Percentiles rank a stretch among this genome's conserved stretches.
phyloP scores from a whole-genome alignment of 495 filamentous ascomycete genomes.

The Lasiosphaeria miniovina region DNA sequence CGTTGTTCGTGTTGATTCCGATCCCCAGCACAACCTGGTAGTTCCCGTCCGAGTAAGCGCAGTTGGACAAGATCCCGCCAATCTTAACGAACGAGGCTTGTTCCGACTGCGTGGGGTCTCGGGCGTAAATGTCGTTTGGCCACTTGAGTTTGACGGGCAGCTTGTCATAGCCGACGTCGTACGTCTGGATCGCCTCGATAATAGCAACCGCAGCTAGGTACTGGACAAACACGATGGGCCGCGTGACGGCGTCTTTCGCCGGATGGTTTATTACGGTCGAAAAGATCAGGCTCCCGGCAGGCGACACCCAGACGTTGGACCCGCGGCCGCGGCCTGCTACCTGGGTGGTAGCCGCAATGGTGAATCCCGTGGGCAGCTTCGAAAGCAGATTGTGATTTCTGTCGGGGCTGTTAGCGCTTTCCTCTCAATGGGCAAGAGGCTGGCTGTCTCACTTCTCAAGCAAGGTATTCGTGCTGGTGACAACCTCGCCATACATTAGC shows the following conservation, averaged over 20 bases:
- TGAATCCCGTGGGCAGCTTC: conserved; percentile 76
- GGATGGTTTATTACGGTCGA: conserved; percentile 82
- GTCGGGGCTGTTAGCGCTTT: conserved; percentile 8
- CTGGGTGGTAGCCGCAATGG: conserved; percentile 87
- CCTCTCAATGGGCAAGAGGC: background rate
- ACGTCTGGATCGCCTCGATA: conserved; percentile 77
- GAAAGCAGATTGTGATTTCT: conserved; percentile 77
- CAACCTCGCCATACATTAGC: conserved; percentile 84
- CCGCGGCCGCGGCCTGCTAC: conserved; percentile 89
- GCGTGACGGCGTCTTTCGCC: conserved; percentile 61
- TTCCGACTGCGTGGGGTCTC: conserved; percentile 61
- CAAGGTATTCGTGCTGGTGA: conserved; percentile 94
- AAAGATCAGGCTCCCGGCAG: conserved; percentile 80
- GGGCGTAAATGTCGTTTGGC: conserved; percentile 95
- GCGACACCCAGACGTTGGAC: conserved; percentile 92
- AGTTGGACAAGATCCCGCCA: conserved; percentile 90
- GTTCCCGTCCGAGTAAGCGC: conserved; percentile 68
- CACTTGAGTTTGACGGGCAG: conserved; percentile 89
- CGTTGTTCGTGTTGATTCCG: conserved; percentile 85
- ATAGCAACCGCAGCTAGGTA: conserved; percentile 91
- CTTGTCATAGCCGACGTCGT: conserved; percentile 64
- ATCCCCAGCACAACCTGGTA: conserved; percentile 89
- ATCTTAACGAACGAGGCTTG: conserved; percentile 79
- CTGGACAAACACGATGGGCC: conserved; percentile 91
- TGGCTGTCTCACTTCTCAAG: conserved; percentile 69